Evolutionary conservation across 2,329 filamentous ascomycete species (phyloP), one percentile per base, ranked within the genome.

Genomic region (Hymenoscyphus fructigenus): DNA sequence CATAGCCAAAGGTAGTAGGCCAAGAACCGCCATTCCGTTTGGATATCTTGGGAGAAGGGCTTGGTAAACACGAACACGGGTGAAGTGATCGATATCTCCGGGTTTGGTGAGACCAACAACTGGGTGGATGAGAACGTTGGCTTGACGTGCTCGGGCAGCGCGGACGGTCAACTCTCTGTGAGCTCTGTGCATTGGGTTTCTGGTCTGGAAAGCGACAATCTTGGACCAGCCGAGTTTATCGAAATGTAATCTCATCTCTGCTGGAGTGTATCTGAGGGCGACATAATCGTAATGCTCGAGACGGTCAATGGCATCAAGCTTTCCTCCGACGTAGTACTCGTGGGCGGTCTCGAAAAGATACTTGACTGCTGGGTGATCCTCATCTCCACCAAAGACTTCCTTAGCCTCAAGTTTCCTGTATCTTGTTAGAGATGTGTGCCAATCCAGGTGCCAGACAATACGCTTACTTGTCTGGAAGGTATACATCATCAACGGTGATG

Each of bases 11-110:
- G 93, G 93, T 62, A 99, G 86, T 53, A 99, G 91, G 80, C 93
- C 94, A 70, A 99, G 88, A 47, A 96, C 93, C 66, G 95, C 95
- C 95, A 99, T 99, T 76, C 95, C 95, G 80, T 98, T 99, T 79
- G 95, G 95, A 83, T 99, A 99, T 76, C 95, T 88, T 72, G 94
- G 92, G 70, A 99, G 87, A 62, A 99, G 88, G 55, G 95, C 94
- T 85, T 98, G 92, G 87, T 99, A 99, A 75, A 97, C 95, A 76
- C 95, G 93, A 74, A 99, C 95, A 78, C 95, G 92, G 75, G 95
- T 99, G 84, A 99, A 99, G 86, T 99, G 95, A 81, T 99, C 95
- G 77, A 99, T 99, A 80, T 99, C 95, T 79, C 95, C 95, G 65
- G 95, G 95, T 86, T 99, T 99, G 78, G 95, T 99, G 75, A 99